Conservation (phyloP, 179 eudicot species). For the Sideroxylon spinosum region DNA sequence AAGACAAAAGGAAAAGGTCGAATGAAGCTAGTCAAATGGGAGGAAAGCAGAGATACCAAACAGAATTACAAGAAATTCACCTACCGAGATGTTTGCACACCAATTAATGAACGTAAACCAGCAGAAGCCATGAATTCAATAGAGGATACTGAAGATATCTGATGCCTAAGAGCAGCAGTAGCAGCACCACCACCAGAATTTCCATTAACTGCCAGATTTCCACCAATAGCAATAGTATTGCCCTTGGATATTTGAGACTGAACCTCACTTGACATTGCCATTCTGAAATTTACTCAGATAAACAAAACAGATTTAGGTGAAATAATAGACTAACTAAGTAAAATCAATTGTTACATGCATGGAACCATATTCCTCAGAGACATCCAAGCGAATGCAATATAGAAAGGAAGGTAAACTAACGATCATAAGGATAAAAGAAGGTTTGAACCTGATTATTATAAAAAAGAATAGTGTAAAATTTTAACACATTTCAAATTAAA, state of each 20-base stretch:
- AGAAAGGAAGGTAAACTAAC: no score
- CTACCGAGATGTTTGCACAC: conserved; percentile 81
- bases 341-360: background rate
- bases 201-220: conserved; percentile 73
- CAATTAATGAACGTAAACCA: conserved; percentile 78
- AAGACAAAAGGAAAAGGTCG: conserved; percentile 8
- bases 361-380: no score
- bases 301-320: background rate
- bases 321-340: background rate
- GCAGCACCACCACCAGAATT: conserved; percentile 80
- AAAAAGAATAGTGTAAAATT: background rate
- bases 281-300: conserved; percentile 37
- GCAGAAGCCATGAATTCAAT: conserved; percentile 74
- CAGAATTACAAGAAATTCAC: background rate
- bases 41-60: background rate
- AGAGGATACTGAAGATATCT: conserved; percentile 65
- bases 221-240: conserved; percentile 69
- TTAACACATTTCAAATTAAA: background rate
- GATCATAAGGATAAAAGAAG: no score
- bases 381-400: no score
- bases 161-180: conserved; percentile 63
- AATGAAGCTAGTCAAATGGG: background rate
- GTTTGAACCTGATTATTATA: no score
- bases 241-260: conserved; percentile 82
- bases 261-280: conserved; percentile 90